Percentiles rank a stretch among this genome's conserved stretches.
phyloP scores from a whole-genome alignment of 352 stramenopile genomes.

The Phytopythium litorale region DNA sequence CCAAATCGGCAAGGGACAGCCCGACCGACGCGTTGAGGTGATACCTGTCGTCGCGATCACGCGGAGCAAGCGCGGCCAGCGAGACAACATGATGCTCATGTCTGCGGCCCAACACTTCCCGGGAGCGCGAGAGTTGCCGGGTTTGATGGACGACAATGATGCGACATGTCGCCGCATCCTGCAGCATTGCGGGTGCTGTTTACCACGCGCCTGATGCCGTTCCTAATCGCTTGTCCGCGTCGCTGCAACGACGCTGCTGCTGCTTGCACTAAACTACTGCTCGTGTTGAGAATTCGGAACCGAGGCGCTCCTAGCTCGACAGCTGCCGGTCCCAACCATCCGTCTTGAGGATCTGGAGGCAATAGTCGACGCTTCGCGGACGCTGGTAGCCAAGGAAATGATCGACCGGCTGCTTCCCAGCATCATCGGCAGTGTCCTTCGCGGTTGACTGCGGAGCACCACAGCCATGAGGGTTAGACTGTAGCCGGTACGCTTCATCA shows the following conservation, averaged over 20 bases:
- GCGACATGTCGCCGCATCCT: not conserved
- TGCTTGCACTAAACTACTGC: not conserved
- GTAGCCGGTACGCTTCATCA: not conserved
- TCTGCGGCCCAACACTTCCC: no score
- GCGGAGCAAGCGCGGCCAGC: not conserved
- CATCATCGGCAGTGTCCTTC: constrained; percentile 15
- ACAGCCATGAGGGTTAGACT: not conserved
- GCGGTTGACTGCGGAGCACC: constrained; percentile 10
- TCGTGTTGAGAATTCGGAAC: not conserved
- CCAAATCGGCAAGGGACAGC: no score
- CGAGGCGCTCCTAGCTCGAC: constrained; percentile 13
- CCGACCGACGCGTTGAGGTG: no score
- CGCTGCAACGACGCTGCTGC: constrained; percentile 1
- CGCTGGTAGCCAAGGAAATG: constrained; percentile 66
- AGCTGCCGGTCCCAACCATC: constrained; percentile 31
- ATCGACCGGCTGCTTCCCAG: constrained; percentile 24
- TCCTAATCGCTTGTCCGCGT: not conserved
- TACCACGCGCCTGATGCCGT: not conserved
- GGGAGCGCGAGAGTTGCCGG: not conserved
- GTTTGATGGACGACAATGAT: constrained; percentile 1
- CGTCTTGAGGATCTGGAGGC: constrained; percentile 48
- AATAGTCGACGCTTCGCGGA: constrained; percentile 50
- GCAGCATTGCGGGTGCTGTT: not conserved
- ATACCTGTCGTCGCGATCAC: no score
- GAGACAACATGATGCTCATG: no score